Evolutionary conservation across 306 rosid genomes (phyloP).

Genomic region (Acacia melanoxylon): DNA sequence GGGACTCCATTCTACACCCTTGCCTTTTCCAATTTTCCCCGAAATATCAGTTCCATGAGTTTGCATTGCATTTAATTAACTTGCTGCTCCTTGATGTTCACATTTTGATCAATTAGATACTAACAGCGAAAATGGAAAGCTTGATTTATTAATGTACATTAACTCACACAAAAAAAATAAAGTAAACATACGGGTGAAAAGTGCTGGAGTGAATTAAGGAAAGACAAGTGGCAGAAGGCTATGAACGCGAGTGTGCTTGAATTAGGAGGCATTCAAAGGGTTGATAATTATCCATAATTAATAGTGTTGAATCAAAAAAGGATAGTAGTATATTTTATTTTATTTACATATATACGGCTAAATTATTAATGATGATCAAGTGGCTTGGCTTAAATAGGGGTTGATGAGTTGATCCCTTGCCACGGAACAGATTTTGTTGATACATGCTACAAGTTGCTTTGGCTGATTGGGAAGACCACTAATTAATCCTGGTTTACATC

Average conservation of each 20-base stretch:
- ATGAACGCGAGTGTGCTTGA: background rate
- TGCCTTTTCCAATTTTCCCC: background rate
- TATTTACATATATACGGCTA: background rate
- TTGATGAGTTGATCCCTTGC: background rate
- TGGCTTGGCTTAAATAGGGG: slow-evolving; percentile 9
- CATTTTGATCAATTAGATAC: background rate
- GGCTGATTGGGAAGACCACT: slow-evolving; percentile 17
- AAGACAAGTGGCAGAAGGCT: slow-evolving; percentile 29
- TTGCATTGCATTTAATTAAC: background rate
- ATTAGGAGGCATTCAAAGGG: slow-evolving; percentile 1
- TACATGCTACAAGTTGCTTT: slow-evolving; percentile 1
- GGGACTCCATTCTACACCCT: background rate
- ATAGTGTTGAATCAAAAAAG: background rate
- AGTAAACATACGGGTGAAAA: background rate
- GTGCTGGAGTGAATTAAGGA: background rate
- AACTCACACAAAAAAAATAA: too few relatives aligned
- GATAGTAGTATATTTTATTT: too few relatives aligned
- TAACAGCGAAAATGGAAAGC: background rate
- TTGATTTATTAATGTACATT: background rate
- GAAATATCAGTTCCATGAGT: background rate
- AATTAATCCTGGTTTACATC: slow-evolving; percentile 19
- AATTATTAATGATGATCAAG: background rate
- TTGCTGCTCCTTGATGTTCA: background rate
- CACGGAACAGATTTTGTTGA: slow-evolving; percentile 8
- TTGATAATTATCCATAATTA: slow-evolving; percentile 28